Percentiles rank a stretch among this genome's conserved stretches.
phyloP scores from a whole-genome alignment of 352 stramenopile species.

The Pythium guiyangense region DNA sequence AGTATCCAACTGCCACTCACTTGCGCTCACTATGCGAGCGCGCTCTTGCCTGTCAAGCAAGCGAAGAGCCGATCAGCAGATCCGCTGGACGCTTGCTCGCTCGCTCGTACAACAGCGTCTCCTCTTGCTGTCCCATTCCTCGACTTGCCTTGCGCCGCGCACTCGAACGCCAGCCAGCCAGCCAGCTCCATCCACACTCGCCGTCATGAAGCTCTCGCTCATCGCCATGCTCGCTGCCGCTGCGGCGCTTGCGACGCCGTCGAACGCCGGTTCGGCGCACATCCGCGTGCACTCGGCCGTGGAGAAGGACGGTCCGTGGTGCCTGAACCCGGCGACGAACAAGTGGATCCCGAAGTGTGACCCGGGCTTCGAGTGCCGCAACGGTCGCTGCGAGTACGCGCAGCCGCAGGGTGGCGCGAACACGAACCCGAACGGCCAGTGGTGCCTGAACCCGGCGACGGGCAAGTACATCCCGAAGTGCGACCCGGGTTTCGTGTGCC shows the following conservation, averaged over 20 bases:
- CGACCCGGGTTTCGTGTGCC: conserved; percentile 11
- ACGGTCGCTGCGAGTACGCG: conserved; percentile 11
- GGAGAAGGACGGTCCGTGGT: conserved; percentile 6
- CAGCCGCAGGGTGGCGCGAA: neutral
- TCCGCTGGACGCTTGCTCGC: neutral
- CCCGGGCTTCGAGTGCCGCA: conserved; percentile 13
- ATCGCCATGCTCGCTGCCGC: conserved; percentile 2
- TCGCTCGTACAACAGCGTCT: neutral
- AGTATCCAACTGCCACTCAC: neutral
- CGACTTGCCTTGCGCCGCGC: conserved; percentile 3
- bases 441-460: conserved; percentile 13
- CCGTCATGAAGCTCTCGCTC: conserved; percentile 12
- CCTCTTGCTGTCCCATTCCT: neutral
- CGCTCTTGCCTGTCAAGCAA: neutral
- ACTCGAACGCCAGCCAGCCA: neutral
- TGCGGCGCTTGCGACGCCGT: neutral
- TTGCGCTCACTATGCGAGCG: neutral
- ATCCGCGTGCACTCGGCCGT: conserved; percentile 6
- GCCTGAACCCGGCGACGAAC: conserved; percentile 12
- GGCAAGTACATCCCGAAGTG: conserved; percentile 13
- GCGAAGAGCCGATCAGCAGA: neutral
- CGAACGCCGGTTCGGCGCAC: conserved; percentile 4
- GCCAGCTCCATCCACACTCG: too few relatives aligned
- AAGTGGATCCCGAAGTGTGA: conserved; percentile 12
- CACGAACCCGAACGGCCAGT: neutral